Evolutionary conservation across 441 rosid genomes (phyloP).

Genomic region (Gossypium davidsonii): DNA sequence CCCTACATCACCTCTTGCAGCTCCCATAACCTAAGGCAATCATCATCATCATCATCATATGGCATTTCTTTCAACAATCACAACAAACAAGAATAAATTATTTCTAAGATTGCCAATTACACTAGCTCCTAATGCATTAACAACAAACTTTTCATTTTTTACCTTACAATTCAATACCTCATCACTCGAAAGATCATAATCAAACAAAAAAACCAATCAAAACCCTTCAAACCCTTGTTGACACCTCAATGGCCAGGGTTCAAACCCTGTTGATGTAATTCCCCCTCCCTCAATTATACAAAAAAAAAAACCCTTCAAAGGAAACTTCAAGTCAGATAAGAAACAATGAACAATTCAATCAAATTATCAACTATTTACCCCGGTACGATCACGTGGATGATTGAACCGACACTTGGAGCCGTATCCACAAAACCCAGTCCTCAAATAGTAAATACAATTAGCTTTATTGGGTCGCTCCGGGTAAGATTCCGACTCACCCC

Average conservation of each 20-base stretch:
- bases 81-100: slow-evolving; percentile 19
- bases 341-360: slow-evolving; percentile 8
- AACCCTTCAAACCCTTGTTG: slow-evolving; percentile 4
- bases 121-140: slow-evolving; percentile 16
- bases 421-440: slow-evolving; percentile 73
- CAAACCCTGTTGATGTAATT: too few species aligned
- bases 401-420: slow-evolving; percentile 86
- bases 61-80: slow-evolving; percentile 9
- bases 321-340: slow-evolving; percentile 1
- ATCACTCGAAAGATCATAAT: slow-evolving; percentile 19
- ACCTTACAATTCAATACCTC: slow-evolving; percentile 9
- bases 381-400: slow-evolving; percentile 72
- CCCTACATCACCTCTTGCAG: slow-evolving; percentile 46
- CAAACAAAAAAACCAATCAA: slow-evolving; percentile 14
- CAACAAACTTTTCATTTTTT: background rate
- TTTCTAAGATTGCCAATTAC: background rate
- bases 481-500: slow-evolving; percentile 46
- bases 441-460: slow-evolving; percentile 68
- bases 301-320: slow-evolving; percentile 16
- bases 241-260: too few species aligned
- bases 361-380: slow-evolving; percentile 37
- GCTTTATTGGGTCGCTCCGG: slow-evolving; percentile 70
- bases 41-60: slow-evolving; percentile 10
- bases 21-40: slow-evolving; percentile 48
- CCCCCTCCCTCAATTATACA: slow-evolving; percentile 13